Evolutionary conservation across 164 flowering plant genomes (phyloP).

Genomic region (Brasenia schreberi): DNA sequence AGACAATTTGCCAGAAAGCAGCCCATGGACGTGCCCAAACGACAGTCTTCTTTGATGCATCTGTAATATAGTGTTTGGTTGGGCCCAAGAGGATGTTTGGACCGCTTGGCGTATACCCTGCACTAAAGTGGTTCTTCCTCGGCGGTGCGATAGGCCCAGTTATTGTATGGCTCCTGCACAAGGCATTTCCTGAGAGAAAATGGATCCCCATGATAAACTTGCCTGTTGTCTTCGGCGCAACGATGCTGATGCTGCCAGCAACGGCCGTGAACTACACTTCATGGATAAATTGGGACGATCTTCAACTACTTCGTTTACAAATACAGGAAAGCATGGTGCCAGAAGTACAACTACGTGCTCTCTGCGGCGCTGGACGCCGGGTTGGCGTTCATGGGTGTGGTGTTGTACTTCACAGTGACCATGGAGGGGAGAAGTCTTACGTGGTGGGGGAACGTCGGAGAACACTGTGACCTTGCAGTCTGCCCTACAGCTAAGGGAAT

Average conservation of each 20-base stretch:
- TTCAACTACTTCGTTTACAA: slow-evolving; percentile 80
- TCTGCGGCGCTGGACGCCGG: slow-evolving; percentile 94
- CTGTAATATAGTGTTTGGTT: slow-evolving; percentile 87
- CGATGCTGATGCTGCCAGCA: slow-evolving; percentile 79
- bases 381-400: slow-evolving; percentile 79
- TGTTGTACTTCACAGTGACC: slow-evolving; percentile 49
- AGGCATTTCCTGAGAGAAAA: slow-evolving; percentile 54
- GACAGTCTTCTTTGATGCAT: slow-evolving; percentile 92
- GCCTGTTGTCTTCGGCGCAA: slow-evolving; percentile 81
- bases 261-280: slow-evolving; percentile 67
- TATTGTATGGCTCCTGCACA: slow-evolving; percentile 67
- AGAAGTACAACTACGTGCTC: slow-evolving; percentile 73
- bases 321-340: slow-evolving; percentile 84
- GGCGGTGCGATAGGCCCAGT: slow-evolving; percentile 77
- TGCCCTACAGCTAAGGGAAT: slow-evolving; percentile 84
- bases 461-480: slow-evolving; percentile 57
- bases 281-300: slow-evolving; percentile 69
- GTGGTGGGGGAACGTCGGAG: slow-evolving; percentile 87
- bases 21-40: slow-evolving; percentile 79
- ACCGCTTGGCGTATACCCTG: slow-evolving; percentile 40
- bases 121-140: slow-evolving; percentile 88
- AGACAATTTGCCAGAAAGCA: slow-evolving; percentile 34
- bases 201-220: slow-evolving; percentile 89
- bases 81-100: slow-evolving; percentile 86
- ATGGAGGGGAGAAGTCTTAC: slow-evolving; percentile 30